Percentiles rank a stretch among this genome's conserved stretches.
Conservation (phyloP, 2,329 filamentous ascomycete genomes). For the Neobulgaria alba region DNA sequence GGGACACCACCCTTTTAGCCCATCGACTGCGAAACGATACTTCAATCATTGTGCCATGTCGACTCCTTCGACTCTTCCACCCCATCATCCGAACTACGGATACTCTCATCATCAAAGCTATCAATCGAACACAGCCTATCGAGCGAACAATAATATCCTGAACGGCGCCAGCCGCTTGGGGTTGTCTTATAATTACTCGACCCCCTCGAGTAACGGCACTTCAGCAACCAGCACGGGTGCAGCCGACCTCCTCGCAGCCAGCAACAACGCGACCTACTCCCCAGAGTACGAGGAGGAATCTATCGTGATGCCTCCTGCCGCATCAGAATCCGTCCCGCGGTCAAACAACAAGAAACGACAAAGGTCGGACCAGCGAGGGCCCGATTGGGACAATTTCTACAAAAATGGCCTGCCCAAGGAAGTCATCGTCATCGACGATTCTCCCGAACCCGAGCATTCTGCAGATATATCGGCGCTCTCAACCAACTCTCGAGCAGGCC, state of each 20-base stretch:
- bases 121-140: constrained; percentile 45
- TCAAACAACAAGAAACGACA: constrained; percentile 32
- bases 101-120: constrained; percentile 50
- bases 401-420: constrained; percentile 77
- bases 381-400: constrained; percentile 75
- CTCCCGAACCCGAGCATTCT: constrained; percentile 41
- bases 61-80: constrained; percentile 68
- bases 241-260: constrained; percentile 20
- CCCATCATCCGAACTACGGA: constrained; percentile 55
- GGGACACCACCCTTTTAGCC: constrained; percentile 15
- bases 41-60: constrained; percentile 48
- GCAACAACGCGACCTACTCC: constrained; percentile 16
- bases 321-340: constrained; percentile 19
- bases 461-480: constrained; percentile 33
- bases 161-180: constrained; percentile 27
- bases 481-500: constrained; percentile 20
- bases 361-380: constrained; percentile 40
- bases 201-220: constrained; percentile 26
- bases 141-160: constrained; percentile 35
- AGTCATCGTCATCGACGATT: constrained; percentile 74
- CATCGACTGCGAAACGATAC: constrained; percentile 18
- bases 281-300: constrained; percentile 24
- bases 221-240: constrained; percentile 18
- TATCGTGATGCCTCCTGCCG: constrained; percentile 30
- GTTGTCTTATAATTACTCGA: constrained; percentile 24